Conservation (phyloP, 129 eudicot genomes). For the Logfia minima region DNA sequence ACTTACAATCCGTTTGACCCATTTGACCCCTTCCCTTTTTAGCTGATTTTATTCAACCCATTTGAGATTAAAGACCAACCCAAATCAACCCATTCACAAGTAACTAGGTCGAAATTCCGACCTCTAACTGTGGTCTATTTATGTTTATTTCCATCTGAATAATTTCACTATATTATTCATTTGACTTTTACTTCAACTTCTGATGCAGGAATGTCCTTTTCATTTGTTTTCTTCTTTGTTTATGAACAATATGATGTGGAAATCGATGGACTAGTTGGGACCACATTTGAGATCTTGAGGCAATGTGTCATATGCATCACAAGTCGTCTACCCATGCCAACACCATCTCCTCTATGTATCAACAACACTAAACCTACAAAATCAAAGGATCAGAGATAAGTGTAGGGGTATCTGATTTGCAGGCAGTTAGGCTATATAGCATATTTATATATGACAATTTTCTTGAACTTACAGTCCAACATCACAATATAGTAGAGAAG, state of each 20-base stretch:
- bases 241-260: slow-evolving; percentile 85
- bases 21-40: too few species aligned
- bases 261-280: slow-evolving; percentile 49
- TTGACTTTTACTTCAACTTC: slow-evolving; percentile 16
- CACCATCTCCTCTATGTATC: slow-evolving; percentile 42
- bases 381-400: slow-evolving; percentile 28
- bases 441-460: slow-evolving; percentile 27
- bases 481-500: slow-evolving; percentile 12
- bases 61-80: background rate
- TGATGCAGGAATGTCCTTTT: slow-evolving; percentile 63
- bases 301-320: slow-evolving; percentile 28
- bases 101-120: background rate
- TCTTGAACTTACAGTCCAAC: slow-evolving; percentile 18
- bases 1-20: too few species aligned
- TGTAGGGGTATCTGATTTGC: slow-evolving; percentile 26
- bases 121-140: background rate
- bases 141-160: background rate
- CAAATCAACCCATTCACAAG: background rate
- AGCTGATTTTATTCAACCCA: too few species aligned
- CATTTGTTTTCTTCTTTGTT: slow-evolving; percentile 58
- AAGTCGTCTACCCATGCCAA: slow-evolving; percentile 39
- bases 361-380: slow-evolving; percentile 31
- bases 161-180: slow-evolving; percentile 9
- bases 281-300: slow-evolving; percentile 31
- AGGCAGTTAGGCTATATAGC: slow-evolving; percentile 15